Conservation (phyloP, 2,329 filamentous ascomycete genomes). For the Trichoderma gracile region DNA sequence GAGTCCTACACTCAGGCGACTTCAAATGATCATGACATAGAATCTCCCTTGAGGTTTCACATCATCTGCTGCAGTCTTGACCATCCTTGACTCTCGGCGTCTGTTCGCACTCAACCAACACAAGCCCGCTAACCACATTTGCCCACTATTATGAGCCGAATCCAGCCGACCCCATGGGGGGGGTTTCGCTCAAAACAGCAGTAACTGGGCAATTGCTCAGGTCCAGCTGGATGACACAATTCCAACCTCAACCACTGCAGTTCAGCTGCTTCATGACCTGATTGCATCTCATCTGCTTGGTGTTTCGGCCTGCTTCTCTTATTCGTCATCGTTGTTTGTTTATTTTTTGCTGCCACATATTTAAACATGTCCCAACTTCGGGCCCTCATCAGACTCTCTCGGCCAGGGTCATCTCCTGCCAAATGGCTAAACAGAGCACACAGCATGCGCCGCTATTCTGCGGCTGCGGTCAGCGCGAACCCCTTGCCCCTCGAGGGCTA, state of each 20-base stretch:
- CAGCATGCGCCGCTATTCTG: constrained; percentile 37
- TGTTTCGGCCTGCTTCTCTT: neutral
- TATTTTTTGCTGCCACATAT: neutral
- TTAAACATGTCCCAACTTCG: constrained; percentile 10
- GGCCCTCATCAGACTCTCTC: constrained; percentile 23
- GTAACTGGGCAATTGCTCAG: neutral
- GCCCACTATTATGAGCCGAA: constrained; percentile 24
- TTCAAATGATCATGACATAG: too few relatives aligned
- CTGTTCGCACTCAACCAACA: neutral
- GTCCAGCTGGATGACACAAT: neutral
- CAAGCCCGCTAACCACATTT: constrained; percentile 1
- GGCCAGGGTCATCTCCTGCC: constrained; percentile 9
- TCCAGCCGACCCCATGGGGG: constrained; percentile 26
- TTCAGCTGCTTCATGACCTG: neutral
- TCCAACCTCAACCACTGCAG: constrained; percentile 6
- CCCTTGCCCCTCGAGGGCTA: constrained; percentile 75
- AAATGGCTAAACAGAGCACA: constrained; percentile 15
- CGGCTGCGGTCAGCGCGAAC: constrained; percentile 31
- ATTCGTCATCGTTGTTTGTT: neutral
- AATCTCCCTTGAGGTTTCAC: too few relatives aligned
- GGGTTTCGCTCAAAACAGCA: constrained; percentile 14
- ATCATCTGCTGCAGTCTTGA: too few relatives aligned
- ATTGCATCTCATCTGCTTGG: neutral
- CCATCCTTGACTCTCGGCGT: neutral
- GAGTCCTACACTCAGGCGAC: too few relatives aligned